These are phyloP conservation scores for Nicotiana rustica DNA, from an alignment of 305 asterid genomes.

Conservation along the genomic window DNA sequence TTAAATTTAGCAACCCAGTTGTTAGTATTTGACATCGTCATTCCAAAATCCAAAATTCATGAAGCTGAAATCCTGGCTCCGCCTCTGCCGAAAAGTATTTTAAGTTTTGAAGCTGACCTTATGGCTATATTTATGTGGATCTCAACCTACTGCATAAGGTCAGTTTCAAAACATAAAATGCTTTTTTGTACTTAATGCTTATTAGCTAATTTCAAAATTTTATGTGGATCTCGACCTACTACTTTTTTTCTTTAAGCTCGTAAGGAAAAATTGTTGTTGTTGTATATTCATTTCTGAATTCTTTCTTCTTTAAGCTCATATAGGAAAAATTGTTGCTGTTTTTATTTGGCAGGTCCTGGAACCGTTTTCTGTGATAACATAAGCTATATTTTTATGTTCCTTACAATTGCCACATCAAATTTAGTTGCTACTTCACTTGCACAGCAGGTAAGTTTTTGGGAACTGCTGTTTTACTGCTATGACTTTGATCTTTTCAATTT, in stretches of 20 bases:
- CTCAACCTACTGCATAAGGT: neutral
- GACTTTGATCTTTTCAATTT: too few relatives aligned
- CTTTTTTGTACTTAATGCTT: too few relatives aligned
- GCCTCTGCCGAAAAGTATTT: neutral
- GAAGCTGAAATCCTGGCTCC: too few relatives aligned
- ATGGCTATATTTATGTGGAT: neutral
- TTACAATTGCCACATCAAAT: slow-evolving; percentile 92
- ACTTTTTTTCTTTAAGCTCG: too few relatives aligned
- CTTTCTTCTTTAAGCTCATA: slow-evolving; percentile 14
- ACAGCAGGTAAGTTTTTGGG: slow-evolving; percentile 58
- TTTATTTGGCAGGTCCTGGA: slow-evolving; percentile 80
- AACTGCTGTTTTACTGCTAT: neutral
- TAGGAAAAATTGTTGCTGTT: neutral
- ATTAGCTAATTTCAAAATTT: too few relatives aligned
- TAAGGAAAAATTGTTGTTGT: too few relatives aligned
- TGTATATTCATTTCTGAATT: too few relatives aligned
- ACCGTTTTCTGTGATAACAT: slow-evolving; percentile 86
- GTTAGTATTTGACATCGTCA: too few relatives aligned
- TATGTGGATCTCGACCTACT: too few relatives aligned
- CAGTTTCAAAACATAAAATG: too few relatives aligned
- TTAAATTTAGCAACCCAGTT: too few relatives aligned
- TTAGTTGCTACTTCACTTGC: slow-evolving; percentile 94
- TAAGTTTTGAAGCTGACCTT: neutral
- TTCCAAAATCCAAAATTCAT: too few relatives aligned
- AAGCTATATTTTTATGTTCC: slow-evolving; percentile 91